Evolutionary conservation across 2,329 filamentous ascomycete species (phyloP), one percentile per base, ranked within the genome.

Genomic region (Ophiostoma pallidulum): DNA sequence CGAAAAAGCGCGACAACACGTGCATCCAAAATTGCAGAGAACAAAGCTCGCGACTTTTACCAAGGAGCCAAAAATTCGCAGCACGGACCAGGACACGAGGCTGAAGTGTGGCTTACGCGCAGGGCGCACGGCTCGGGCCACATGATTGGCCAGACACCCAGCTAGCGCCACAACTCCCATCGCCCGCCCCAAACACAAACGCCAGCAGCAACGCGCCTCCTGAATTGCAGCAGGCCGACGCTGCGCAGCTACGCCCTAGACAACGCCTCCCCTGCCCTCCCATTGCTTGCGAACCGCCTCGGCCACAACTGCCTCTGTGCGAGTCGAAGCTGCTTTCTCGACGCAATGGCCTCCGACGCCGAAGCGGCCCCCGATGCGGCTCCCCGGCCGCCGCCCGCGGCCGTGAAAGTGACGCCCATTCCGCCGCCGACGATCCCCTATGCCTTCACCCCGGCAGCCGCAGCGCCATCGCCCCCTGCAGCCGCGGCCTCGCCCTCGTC

Each of bases 21-120:
- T n/a, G n/a, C n/a, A n/a, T n/a, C n/a, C n/a, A n/a, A n/a, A n/a
- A n/a, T n/a, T n/a, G n/a, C n/a, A n/a, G n/a, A n/a, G 37, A 22
- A 39, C 28, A 28, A 44, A 37, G 47, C 36, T 49, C 47, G 47
- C 41, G 47, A 45, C 47, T 20, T 48, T 40, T 32, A 20, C 14
- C n/a, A 19, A 47, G 20, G 29, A 40, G 37, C 29, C 41, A 32
- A 20, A 28, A 41, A 39, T 39, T 26, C 33, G 37, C 31, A 31
- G 20, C 19, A 28, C 7, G 16, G 12, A 31, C 20, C 41, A 41
- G 40, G n/a, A n/a, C 41, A 35, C 50, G 50, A 52, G 53, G 53
- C 53, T 54, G 49, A 50, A 54, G 47, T 54, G 52, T 54, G 52
- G 52, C 52, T 50, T 28, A 40, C 20, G 40, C 13, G 35, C 31